phyloP scores from a whole-genome alignment of 2,329 filamentous ascomycete genomes.

The Epichloe sylvatica region DNA sequence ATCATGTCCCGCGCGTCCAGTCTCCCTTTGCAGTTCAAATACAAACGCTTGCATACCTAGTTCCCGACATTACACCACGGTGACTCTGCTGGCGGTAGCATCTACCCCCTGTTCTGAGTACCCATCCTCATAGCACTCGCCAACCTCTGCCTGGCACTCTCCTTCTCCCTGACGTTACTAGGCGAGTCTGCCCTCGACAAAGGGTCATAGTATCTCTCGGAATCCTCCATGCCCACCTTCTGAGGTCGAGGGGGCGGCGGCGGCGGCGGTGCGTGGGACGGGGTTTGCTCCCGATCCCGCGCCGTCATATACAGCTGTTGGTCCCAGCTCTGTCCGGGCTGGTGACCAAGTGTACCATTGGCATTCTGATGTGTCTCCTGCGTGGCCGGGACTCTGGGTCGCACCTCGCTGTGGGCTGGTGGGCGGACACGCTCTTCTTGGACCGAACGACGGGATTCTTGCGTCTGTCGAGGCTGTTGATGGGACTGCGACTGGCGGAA shows the following conservation, averaged over 20 bases:
- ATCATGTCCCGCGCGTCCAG: too few species aligned
- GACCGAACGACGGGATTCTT: slow-evolving; percentile 2
- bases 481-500: not conserved
- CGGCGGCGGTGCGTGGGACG: slow-evolving; percentile 19
- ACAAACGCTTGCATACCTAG: too few species aligned
- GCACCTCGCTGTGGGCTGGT: not conserved
- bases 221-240: slow-evolving; percentile 23
- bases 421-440: slow-evolving; percentile 3
- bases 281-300: slow-evolving; percentile 17
- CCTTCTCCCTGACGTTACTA: slow-evolving; percentile 10
- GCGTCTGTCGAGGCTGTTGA: slow-evolving; percentile 6
- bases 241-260: slow-evolving; percentile 25
- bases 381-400: slow-evolving; percentile 11
- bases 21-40: too few species aligned
- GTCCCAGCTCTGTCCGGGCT: slow-evolving; percentile 6
- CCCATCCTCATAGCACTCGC: slow-evolving; percentile 21
- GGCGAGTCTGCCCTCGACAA: slow-evolving; percentile 10
- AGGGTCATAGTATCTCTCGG: slow-evolving; percentile 20
- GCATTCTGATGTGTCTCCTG: slow-evolving; percentile 11
- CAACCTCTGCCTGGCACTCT: slow-evolving; percentile 20
- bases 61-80: too few species aligned
- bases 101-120: not conserved
- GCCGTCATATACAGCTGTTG: slow-evolving; percentile 6
- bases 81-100: not conserved
- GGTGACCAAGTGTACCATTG: slow-evolving; percentile 11